Percentiles rank a stretch among this genome's conserved stretches.
phyloP scores from a whole-genome alignment of 192 early-diverging fungal species.

The Backusella westeae region DNA sequence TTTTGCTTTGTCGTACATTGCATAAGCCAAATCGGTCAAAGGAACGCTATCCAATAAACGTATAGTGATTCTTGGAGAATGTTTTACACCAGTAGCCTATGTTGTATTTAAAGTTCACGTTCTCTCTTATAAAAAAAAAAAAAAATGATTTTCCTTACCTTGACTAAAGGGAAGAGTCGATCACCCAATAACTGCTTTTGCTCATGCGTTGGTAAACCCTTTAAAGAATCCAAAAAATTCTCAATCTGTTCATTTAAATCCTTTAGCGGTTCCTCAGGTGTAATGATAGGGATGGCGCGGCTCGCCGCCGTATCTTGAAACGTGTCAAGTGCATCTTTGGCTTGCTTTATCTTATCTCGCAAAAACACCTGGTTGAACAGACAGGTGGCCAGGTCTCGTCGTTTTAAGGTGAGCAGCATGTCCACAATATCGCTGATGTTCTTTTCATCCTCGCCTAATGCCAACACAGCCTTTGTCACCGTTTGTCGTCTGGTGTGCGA shows the following conservation, averaged over 20 bases:
- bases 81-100: constrained; percentile 34
- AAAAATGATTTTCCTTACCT: constrained; percentile 32
- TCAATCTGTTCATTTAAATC: constrained; percentile 21
- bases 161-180: constrained; percentile 39
- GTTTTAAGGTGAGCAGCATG: constrained; percentile 35
- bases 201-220: constrained; percentile 27
- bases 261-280: background rate
- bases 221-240: constrained; percentile 25
- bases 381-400: constrained; percentile 35
- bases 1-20: constrained; percentile 35
- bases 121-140: background rate
- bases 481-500: constrained; percentile 21
- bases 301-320: constrained; percentile 12
- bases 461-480: constrained; percentile 27
- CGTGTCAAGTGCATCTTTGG: constrained; percentile 31
- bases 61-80: constrained; percentile 42
- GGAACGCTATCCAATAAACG: constrained; percentile 38
- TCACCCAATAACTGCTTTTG: constrained; percentile 43
- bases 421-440: constrained; percentile 36
- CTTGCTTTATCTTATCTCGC: constrained; percentile 30
- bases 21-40: constrained; percentile 30
- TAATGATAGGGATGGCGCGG: background rate
- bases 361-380: constrained; percentile 40
- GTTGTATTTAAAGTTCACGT: background rate
- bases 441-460: constrained; percentile 12